phyloP scores from a whole-genome alignment of 2,329 filamentous ascomycete species.

The Fusarium mundagurra region DNA sequence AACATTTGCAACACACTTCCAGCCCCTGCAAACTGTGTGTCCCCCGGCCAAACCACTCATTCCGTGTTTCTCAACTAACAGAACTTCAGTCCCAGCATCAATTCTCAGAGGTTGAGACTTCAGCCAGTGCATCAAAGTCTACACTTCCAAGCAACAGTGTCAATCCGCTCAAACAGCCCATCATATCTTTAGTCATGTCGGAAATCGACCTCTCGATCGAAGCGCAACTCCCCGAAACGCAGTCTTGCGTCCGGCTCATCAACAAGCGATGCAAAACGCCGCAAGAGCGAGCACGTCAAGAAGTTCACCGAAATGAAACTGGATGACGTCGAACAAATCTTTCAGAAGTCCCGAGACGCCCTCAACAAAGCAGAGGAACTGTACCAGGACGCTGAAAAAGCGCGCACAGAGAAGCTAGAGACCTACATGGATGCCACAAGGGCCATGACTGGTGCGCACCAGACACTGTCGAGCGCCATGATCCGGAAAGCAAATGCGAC shows the following conservation, averaged over 20 bases:
- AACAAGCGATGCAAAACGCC: background rate
- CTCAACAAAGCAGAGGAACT: background rate
- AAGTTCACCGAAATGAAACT: background rate
- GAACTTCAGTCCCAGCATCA: background rate
- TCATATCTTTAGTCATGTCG: background rate
- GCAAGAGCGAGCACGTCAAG: background rate
- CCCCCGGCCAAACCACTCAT: background rate
- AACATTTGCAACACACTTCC: no score
- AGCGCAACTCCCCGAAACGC: background rate
- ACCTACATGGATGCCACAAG: background rate
- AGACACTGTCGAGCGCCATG: accelerated
- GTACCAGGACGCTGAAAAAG: background rate
- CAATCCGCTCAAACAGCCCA: accelerated
- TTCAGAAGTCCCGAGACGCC: background rate
- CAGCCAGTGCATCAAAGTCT: accelerated
- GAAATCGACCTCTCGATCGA: background rate
- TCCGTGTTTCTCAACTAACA: background rate
- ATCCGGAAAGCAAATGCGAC: accelerated
- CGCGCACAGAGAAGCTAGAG: background rate
- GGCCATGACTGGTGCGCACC: background rate
- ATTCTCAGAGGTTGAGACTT: no score
- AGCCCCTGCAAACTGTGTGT: background rate
- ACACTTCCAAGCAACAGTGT: accelerated
- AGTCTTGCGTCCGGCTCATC: background rate
- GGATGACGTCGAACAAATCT: background rate